Evolutionary conservation across 2,329 filamentous ascomycete genomes (phyloP).

Genomic region (Sphaerulina musiva): DNA sequence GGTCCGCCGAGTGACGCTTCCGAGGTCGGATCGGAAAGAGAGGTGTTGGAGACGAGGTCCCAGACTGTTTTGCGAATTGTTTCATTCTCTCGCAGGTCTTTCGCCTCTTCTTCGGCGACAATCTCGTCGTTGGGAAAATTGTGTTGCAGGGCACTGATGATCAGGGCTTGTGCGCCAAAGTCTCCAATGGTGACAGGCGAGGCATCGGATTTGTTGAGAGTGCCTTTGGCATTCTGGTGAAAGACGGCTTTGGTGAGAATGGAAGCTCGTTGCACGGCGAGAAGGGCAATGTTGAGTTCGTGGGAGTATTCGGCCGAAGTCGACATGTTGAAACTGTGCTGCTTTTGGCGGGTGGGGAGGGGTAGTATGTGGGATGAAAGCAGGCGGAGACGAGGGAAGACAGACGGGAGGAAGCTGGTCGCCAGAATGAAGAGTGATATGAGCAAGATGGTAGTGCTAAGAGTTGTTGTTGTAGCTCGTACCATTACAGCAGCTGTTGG

Average conservation of each 20-base stretch:
- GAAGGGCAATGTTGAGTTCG: slow-evolving; percentile 75
- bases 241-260: slow-evolving; percentile 72
- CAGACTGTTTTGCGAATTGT: slow-evolving; percentile 70
- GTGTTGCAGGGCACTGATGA: slow-evolving; percentile 45
- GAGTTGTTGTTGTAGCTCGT: not conserved
- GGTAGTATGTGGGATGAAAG: slow-evolving; percentile 31
- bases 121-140: slow-evolving; percentile 88
- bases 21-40: slow-evolving; percentile 59
- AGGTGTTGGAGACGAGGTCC: slow-evolving; percentile 68
- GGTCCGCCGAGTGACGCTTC: slow-evolving; percentile 64
- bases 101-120: slow-evolving; percentile 91
- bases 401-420: slow-evolving; percentile 36
- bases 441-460: not conserved
- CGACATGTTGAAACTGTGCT: slow-evolving; percentile 30
- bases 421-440: slow-evolving; percentile 38
- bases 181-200: slow-evolving; percentile 90
- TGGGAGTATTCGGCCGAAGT: slow-evolving; percentile 55
- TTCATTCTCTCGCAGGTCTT: slow-evolving; percentile 65
- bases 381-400: slow-evolving; percentile 40
- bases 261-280: slow-evolving; percentile 78
- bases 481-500: not conserved
- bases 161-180: slow-evolving; percentile 93
- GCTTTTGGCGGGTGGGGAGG: not conserved
- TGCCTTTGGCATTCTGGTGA: slow-evolving; percentile 88
- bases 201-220: slow-evolving; percentile 86